These are phyloP conservation scores for Ramalina peruviana DNA, from an alignment of 495 filamentous ascomycete genomes.

Conservation along the genomic window DNA sequence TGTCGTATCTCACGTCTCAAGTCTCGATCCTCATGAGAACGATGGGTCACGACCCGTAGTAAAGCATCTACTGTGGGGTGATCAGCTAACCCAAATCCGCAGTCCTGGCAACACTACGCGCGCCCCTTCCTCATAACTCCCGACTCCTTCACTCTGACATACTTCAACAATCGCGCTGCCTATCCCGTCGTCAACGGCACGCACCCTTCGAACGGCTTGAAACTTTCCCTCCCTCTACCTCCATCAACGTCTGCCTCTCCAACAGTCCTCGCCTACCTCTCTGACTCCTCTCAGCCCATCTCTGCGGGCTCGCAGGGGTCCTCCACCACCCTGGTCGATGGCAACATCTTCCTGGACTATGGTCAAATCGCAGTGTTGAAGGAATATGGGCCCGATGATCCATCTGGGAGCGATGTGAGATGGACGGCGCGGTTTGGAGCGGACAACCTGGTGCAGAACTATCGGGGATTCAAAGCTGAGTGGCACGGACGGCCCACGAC, in stretches of 20 bases:
- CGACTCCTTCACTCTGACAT: slow-evolving; percentile 24
- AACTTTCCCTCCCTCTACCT: slow-evolving; percentile 13
- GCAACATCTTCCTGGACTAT: slow-evolving; percentile 34
- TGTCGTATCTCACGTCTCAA: too few relatives aligned
- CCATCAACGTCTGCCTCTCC: slow-evolving; percentile 5
- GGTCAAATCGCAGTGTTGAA: slow-evolving; percentile 34
- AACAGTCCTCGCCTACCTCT: slow-evolving; percentile 4
- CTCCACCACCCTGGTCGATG: slow-evolving; percentile 29
- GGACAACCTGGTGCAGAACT: slow-evolving; percentile 26
- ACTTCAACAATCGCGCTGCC: slow-evolving; percentile 24
- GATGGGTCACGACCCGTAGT: too few relatives aligned
- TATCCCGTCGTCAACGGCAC: slow-evolving; percentile 15
- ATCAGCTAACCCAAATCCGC: neutral
- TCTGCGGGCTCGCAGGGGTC: slow-evolving; percentile 32
- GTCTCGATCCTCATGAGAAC: too few relatives aligned
- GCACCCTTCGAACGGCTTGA: slow-evolving; percentile 14
- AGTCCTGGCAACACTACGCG: slow-evolving; percentile 27
- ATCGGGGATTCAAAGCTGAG: slow-evolving; percentile 27
- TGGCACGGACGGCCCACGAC: slow-evolving; percentile 29
- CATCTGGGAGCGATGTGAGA: slow-evolving; percentile 15
- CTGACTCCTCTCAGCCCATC: slow-evolving; percentile 18
- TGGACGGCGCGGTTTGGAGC: slow-evolving; percentile 26
- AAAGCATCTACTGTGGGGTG: too few relatives aligned
- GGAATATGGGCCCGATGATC: slow-evolving; percentile 25
- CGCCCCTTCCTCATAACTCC: slow-evolving; percentile 20